These are phyloP conservation scores for Cryptosporidium baileyi DNA, from an alignment of 169 alveolate genomes.

Conservation along the genomic window DNA sequence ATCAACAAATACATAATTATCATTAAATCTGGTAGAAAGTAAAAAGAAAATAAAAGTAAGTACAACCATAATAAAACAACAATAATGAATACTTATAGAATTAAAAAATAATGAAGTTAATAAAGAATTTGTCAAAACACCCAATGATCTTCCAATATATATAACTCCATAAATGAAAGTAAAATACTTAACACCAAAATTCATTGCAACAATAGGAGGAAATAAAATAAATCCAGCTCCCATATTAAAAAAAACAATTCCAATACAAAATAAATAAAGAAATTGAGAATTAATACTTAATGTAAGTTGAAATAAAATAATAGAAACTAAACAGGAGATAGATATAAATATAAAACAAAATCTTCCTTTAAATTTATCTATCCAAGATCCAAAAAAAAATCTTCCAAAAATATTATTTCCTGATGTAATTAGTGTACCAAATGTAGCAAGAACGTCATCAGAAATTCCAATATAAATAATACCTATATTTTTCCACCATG, in stretches of 20 bases:
- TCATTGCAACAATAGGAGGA: constrained; percentile 53
- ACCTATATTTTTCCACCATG: constrained; percentile 69
- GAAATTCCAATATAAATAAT: constrained; percentile 18
- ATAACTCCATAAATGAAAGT: constrained; percentile 47
- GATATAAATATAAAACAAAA: constrained; percentile 25
- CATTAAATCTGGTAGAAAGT: constrained; percentile 1
- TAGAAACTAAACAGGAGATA: constrained; percentile 5
- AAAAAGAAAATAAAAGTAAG: constrained; percentile 1
- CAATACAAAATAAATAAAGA: constrained; percentile 15
- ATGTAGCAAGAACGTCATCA: constrained; percentile 43
- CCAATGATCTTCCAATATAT: constrained; percentile 58
- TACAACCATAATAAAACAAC: not conserved
- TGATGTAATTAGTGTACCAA: constrained; percentile 44
- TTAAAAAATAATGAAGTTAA: constrained; percentile 15
- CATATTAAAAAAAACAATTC: constrained; percentile 24
- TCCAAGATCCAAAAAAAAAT: constrained; percentile 29
- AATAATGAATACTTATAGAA: not conserved
- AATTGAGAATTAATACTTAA: not conserved
- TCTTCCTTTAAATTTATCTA: constrained; percentile 44
- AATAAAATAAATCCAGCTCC: constrained; percentile 64
- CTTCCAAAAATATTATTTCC: constrained; percentile 42
- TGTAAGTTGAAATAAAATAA: constrained; percentile 17
- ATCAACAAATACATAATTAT: not conserved
- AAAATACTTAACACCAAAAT: constrained; percentile 43
- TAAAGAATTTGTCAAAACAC: constrained; percentile 23